Evolutionary conservation across 2,329 filamentous ascomycete genomes (phyloP).

Genomic region (Hypoxylon sp.): DNA sequence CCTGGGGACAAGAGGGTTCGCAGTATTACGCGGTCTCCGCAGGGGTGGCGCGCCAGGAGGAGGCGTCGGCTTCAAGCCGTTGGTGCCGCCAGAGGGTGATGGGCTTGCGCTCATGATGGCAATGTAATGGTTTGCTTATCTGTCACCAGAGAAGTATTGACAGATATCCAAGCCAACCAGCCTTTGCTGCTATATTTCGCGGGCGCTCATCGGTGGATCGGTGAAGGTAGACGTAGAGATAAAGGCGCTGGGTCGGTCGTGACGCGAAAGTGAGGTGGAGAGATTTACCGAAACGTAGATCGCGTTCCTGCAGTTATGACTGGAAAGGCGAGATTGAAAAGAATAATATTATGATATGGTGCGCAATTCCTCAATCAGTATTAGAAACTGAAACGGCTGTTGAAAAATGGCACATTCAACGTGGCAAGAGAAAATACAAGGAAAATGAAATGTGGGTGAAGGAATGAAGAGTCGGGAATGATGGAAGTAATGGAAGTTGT

Average conservation of each 20-base stretch:
- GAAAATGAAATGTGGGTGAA: constrained; percentile 22
- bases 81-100: constrained; percentile 61
- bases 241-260: constrained; percentile 8
- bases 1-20: constrained; percentile 74
- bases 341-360: constrained; percentile 14
- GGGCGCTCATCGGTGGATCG: constrained; percentile 35
- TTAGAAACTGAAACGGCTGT: constrained; percentile 1
- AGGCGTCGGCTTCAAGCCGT: constrained; percentile 63
- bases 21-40: constrained; percentile 64
- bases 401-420: constrained; percentile 4
- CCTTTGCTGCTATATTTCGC: constrained; percentile 22
- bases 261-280: constrained; percentile 21
- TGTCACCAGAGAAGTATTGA: constrained; percentile 23
- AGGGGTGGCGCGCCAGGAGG: constrained; percentile 59
- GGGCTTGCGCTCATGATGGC: constrained; percentile 60
- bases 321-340: constrained; percentile 3
- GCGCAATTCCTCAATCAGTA: constrained; percentile 10
- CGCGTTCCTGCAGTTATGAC: constrained; percentile 13
- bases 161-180: constrained; percentile 28
- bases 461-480: constrained; percentile 26
- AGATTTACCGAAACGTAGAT: constrained; percentile 7
- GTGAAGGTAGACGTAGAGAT: background rate
- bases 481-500: constrained; percentile 33
- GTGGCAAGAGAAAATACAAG: constrained; percentile 11
- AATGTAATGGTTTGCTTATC: constrained; percentile 18